phyloP scores from a whole-genome alignment of 352 stramenopile genomes.

The Pythium sp. region DNA sequence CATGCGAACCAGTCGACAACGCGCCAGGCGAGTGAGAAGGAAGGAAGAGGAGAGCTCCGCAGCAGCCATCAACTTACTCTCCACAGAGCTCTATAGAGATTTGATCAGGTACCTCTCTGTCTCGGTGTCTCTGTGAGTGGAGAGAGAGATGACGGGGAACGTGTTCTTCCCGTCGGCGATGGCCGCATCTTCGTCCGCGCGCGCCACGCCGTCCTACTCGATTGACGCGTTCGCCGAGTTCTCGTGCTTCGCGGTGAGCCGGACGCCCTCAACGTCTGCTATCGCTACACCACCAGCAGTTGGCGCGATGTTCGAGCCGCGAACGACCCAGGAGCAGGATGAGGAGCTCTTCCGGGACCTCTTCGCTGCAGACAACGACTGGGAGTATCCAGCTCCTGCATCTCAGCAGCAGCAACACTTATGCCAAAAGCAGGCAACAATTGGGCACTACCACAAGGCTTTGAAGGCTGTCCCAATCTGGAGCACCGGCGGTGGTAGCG shows the following conservation, averaged over 20 bases:
- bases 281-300: constrained; percentile 6
- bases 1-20: constrained; percentile 6
- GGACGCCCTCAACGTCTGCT: constrained; percentile 23
- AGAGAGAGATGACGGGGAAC: constrained; percentile 15
- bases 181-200: background rate
- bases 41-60: background rate
- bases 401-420: background rate
- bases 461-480: background rate
- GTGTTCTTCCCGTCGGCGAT: constrained; percentile 14
- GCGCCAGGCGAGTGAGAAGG: background rate
- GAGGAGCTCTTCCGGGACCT: constrained; percentile 72
- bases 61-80: background rate
- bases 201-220: constrained; percentile 27
- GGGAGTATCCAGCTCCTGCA: constrained; percentile 7
- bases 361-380: constrained; percentile 39
- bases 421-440: background rate
- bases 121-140: background rate
- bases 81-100: too few species aligned
- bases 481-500: background rate
- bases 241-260: constrained; percentile 35
- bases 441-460: background rate
- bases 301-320: constrained; percentile 1
- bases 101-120: background rate
- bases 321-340: constrained; percentile 35
- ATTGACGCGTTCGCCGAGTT: constrained; percentile 60